Conservation (phyloP, 2,329 filamentous ascomycete species). For the Venturia effusa region DNA sequence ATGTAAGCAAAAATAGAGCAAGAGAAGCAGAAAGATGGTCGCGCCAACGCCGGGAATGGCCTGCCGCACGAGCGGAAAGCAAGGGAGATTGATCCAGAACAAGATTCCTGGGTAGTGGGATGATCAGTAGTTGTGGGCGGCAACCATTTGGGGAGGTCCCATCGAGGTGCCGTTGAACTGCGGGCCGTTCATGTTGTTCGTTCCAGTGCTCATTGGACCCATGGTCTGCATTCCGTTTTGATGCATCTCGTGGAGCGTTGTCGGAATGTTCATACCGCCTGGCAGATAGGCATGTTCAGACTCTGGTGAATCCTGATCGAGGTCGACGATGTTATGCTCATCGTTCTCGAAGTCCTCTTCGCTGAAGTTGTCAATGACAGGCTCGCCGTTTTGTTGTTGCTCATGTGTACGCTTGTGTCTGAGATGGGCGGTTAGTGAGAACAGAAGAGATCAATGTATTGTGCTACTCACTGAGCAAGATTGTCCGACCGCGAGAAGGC, state of each 20-base stretch:
- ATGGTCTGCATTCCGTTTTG: background rate
- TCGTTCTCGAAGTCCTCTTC: conserved; percentile 70
- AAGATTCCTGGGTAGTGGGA: background rate
- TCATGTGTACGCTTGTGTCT: conserved; percentile 76
- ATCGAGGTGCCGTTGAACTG: conserved; percentile 10
- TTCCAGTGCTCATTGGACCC: conserved; percentile 11
- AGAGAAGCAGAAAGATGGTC: conserved; percentile 2
- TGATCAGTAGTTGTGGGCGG: conserved; percentile 11
- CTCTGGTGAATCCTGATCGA: conserved; percentile 63
- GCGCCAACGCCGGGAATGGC: background rate
- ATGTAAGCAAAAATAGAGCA: background rate
- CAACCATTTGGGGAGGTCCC: conserved; percentile 11
- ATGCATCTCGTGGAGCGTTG: conserved; percentile 9
- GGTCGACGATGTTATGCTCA: conserved; percentile 70
- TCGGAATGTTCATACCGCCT: conserved; percentile 1
- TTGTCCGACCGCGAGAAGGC: conserved; percentile 98
- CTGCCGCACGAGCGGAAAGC: background rate
- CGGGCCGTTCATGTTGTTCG: conserved; percentile 11
- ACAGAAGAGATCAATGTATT: background rate
- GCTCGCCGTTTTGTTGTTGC: conserved; percentile 49
- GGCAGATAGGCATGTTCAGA: conserved; percentile 11
- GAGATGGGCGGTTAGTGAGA: conserved; percentile 27
- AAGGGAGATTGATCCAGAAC: background rate
- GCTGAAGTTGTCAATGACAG: conserved; percentile 52
- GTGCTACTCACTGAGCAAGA: conserved; percentile 72